These are phyloP conservation scores for Trametes gibbosa DNA, from an alignment of 768 basidiomycete genomes.

Conservation along the genomic window DNA sequence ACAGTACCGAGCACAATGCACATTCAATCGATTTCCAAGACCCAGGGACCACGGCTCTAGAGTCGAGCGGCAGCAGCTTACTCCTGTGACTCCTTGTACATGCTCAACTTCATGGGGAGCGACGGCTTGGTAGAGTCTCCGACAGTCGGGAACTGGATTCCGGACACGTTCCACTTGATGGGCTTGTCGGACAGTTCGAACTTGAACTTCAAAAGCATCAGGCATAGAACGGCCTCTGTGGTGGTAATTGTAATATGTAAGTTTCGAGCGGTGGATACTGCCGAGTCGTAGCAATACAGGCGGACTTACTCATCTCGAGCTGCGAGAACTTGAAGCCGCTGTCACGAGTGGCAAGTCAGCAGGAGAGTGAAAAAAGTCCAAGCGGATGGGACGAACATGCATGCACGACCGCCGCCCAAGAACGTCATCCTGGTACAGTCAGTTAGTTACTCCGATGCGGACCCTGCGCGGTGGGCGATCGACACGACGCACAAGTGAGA, in stretches of 20 bases:
- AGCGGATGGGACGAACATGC: slow-evolving; percentile 3
- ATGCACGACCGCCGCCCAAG: slow-evolving; percentile 7
- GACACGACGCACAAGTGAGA: slow-evolving; percentile 6
- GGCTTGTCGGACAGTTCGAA: slow-evolving; percentile 8
- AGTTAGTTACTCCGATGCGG: background rate
- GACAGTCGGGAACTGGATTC: slow-evolving; percentile 8
- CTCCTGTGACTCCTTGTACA: slow-evolving; percentile 2
- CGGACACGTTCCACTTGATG: slow-evolving; percentile 3
- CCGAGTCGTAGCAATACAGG: too few relatives aligned
- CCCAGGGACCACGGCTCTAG: too few relatives aligned
- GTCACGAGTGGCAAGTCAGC: background rate
- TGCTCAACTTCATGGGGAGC: background rate
- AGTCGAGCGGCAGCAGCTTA: background rate
- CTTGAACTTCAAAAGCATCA: slow-evolving; percentile 4
- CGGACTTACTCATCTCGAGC: slow-evolving; percentile 21
- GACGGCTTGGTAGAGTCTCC: background rate
- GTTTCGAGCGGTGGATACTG: too few relatives aligned
- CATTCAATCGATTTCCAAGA: too few relatives aligned
- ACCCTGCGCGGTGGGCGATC: background rate
- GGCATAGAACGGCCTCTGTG: slow-evolving; percentile 9
- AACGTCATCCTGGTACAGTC: slow-evolving; percentile 4
- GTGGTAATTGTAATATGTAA: background rate
- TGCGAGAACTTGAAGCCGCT: slow-evolving; percentile 24
- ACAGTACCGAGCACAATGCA: too few relatives aligned
- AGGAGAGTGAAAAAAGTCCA: too few relatives aligned